Conservation (phyloP, 2,329 filamentous ascomycete genomes). For the Verticillium klebahnii region DNA sequence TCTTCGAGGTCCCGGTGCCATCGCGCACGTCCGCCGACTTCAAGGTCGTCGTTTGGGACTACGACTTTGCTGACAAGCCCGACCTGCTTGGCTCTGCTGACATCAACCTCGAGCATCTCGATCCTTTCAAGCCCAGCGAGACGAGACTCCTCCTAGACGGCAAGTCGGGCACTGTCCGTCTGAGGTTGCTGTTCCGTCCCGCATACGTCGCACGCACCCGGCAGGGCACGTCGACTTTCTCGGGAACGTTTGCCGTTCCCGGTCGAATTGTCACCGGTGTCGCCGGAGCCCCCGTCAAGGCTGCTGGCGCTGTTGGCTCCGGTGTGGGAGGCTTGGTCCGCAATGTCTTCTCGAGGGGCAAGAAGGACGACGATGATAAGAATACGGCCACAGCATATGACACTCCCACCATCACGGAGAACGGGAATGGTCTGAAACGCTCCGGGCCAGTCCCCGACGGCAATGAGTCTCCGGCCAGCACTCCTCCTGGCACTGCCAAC, state of each 20-base stretch:
- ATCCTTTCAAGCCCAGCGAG: slow-evolving; percentile 80
- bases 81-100: slow-evolving; percentile 77
- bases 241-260: slow-evolving; percentile 80
- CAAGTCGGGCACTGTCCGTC: slow-evolving; percentile 76
- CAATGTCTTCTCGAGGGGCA: slow-evolving; percentile 63
- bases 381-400: slow-evolving; percentile 25
- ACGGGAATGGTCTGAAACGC: slow-evolving; percentile 37
- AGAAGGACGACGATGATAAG: slow-evolving; percentile 47
- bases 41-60: slow-evolving; percentile 81
- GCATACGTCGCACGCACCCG: slow-evolving; percentile 83
- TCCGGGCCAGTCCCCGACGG: slow-evolving; percentile 19
- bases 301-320: slow-evolving; percentile 74
- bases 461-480: slow-evolving; percentile 15
- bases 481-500: slow-evolving; percentile 29
- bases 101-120: slow-evolving; percentile 74
- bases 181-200: slow-evolving; percentile 88
- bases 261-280: slow-evolving; percentile 81
- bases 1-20: slow-evolving; percentile 78
- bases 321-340: slow-evolving; percentile 73
- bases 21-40: slow-evolving; percentile 85
- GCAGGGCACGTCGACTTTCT: slow-evolving; percentile 90
- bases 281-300: slow-evolving; percentile 89
- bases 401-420: slow-evolving; percentile 37
- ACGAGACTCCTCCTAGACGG: slow-evolving; percentile 74
- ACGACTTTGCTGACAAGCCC: slow-evolving; percentile 93